Base-by-base conservation (phyloP, 164 flowering plant genomes). In the Stephania japonica region DNA sequence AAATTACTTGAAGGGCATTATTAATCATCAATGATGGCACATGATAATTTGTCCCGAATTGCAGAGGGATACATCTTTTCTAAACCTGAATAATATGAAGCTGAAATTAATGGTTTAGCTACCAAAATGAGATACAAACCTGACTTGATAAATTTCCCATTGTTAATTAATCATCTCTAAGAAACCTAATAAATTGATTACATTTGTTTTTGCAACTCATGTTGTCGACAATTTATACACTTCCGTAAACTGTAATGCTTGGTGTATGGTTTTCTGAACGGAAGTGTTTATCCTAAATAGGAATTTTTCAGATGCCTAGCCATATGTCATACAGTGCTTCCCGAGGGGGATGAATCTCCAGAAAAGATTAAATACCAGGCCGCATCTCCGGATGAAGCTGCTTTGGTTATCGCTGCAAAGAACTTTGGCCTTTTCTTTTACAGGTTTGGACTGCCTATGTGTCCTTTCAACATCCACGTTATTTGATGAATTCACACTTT, bases 221-320 rank as follows among this genome's bases (percentile, higher is more conserved):
- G 14, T 13, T 67, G 44, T 68, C 10, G 0, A 42, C 44, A 44
- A 43, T 43, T 67, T 23, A 25, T 9, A n/a, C 19, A 63, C 49
- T 32, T 32, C 4, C 4, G n/a, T n/a, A n/a, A n/a, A n/a, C n/a
- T 24, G 1, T 47, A 47, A 5, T 59, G 5, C 63, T 66, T 70
- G 42, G 65, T 10, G 19, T 59, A 66, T 67, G 47, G 43, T 42
- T 41, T 75, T 77, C 67, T 50, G 26, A 59, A 14, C 73, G 64
- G 69, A 75, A 26, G 24, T 70, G 67, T 73, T 79, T 67, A 41
- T 71, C 72, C 10, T 66, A 38, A 80, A 76, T 81, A 95, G 99
- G 98, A 93, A 85, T 93, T 95, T 84, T 95, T 95, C 81, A 85
- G 98, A 86, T 95, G 99, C 85, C 97, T 95, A 75, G 99, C 99